Evolutionary conservation across 1,284 basidiomycete genomes (phyloP).

Genomic region (Apiotrichum gamsii): DNA sequence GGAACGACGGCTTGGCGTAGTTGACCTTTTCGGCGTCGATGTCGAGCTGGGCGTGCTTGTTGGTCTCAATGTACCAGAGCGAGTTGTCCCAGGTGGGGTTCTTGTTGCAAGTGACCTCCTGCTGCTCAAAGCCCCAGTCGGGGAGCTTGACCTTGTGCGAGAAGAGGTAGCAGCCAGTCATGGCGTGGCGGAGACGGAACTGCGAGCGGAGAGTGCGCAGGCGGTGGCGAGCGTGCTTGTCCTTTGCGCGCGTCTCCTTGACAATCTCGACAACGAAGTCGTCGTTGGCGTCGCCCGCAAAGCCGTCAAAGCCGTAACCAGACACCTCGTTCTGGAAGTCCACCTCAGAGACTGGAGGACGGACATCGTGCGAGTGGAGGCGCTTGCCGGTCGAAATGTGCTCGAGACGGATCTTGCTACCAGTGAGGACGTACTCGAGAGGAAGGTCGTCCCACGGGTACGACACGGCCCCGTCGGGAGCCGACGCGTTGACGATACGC

Average conservation of each 20-base stretch:
- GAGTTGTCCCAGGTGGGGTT: conserved; percentile 86
- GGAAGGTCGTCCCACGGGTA: conserved; percentile 57
- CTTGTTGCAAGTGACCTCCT: conserved; percentile 95
- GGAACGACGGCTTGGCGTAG: conserved; percentile 77
- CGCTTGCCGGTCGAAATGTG: conserved; percentile 77
- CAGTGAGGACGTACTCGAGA: conserved; percentile 61
- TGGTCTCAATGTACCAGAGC: conserved; percentile 91
- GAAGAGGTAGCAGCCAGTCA: conserved; percentile 94
- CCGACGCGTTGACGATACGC: conserved; percentile 68
- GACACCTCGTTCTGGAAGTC: conserved; percentile 99
- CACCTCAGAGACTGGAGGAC: conserved; percentile 93
- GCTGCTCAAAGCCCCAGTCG: conserved; percentile 96
- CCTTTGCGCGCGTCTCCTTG: conserved; percentile 49
- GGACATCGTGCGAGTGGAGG: conserved; percentile 88
- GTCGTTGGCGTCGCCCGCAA: conserved; percentile 73
- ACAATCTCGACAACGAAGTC: conserved; percentile 92
- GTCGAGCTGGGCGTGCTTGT: conserved; percentile 63
- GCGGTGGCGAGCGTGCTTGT: conserved; percentile 63
- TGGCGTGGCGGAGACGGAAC: conserved; percentile 76
- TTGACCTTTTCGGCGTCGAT: conserved; percentile 72
- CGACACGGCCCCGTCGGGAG: conserved; percentile 48
- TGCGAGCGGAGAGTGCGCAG: conserved; percentile 73
- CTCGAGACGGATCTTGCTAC: conserved; percentile 71
- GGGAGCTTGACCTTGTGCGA: conserved; percentile 96
- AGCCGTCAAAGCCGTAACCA: conserved; percentile 70